These are phyloP conservation scores for Phytophthora pinifolia DNA, from an alignment of 352 stramenopile genomes.

Conservation along the genomic window DNA sequence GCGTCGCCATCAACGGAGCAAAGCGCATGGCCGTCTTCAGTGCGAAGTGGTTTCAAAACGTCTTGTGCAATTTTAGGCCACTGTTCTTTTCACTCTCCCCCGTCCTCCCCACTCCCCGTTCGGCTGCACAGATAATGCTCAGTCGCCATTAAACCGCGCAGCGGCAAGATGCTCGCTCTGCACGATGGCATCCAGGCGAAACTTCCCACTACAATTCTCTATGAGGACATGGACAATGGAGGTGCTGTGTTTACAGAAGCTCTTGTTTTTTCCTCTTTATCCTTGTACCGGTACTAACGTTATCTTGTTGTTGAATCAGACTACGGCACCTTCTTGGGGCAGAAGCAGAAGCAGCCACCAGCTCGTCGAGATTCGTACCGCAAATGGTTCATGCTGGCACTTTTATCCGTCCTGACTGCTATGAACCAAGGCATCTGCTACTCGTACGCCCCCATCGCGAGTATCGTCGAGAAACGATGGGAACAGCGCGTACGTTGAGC, in stretches of 20 bases:
- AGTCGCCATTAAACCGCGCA: conserved; percentile 4
- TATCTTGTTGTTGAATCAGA: conserved; percentile 3
- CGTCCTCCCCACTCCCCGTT: too few species aligned
- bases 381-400: conserved; percentile 57
- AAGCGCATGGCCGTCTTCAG: not conserved
- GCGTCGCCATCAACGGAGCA: not conserved
- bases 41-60: conserved; percentile 14
- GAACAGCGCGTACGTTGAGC: conserved; percentile 36
- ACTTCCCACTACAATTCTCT: conserved; percentile 15
- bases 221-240: conserved; percentile 31
- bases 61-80: not conserved
- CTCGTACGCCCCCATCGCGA: conserved; percentile 75
- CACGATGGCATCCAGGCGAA: not conserved
- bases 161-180: conserved; percentile 19
- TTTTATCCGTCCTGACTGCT: conserved; percentile 62
- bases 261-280: too few species aligned
- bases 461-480: conserved; percentile 62
- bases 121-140: not conserved
- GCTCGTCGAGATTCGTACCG: conserved; percentile 5
- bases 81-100: too few species aligned
- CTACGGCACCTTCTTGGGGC: conserved; percentile 27
- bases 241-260: conserved; percentile 2
- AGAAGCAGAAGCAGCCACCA: conserved; percentile 3
- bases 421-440: conserved; percentile 81
- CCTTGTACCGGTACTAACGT: too few species aligned